Conservation (phyloP, 2,329 filamentous ascomycete genomes). For the Colletotrichum sp. region DNA sequence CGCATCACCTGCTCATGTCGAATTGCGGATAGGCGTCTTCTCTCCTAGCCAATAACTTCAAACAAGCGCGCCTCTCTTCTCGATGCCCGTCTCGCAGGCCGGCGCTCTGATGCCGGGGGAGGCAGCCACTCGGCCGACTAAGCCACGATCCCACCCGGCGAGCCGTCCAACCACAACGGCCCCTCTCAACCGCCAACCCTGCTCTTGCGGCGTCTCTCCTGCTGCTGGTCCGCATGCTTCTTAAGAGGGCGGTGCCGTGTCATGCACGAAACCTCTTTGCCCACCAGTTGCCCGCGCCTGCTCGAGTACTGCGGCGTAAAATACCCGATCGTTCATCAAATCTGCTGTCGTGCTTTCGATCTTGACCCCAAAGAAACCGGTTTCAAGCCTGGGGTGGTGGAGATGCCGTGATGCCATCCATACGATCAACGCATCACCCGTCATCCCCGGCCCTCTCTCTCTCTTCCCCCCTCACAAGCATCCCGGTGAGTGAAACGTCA, state of each 20-base stretch:
- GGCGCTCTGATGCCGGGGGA: not conserved
- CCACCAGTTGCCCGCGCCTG: not conserved
- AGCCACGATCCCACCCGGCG: conserved; percentile 9
- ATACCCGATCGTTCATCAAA: conserved; percentile 9
- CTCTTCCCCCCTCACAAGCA: not conserved
- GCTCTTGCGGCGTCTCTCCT: not conserved
- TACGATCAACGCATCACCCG: conserved; percentile 6
- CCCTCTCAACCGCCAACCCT: not conserved
- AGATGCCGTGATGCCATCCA: not conserved
- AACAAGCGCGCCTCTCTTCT: not conserved
- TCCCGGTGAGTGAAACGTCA: not conserved
- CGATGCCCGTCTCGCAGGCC: not conserved
- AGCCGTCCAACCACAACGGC: conserved; percentile 5
- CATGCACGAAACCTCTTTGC: conserved; percentile 18
- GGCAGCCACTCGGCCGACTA: conserved; percentile 12
- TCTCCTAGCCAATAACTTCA: not conserved
- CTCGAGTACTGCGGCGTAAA: not conserved
- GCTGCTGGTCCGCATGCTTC: conserved; percentile 6
- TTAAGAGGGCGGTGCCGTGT: conserved; percentile 5
- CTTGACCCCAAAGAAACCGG: conserved; percentile 1
- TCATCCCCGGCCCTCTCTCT: not conserved
- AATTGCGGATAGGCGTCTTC: not conserved
- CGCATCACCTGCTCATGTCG: not conserved
- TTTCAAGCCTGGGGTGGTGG: conserved; percentile 3
- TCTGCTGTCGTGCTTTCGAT: conserved; percentile 3